phyloP scores from a whole-genome alignment of 331 rosid genomes.

The Cydonia oblonga region DNA sequence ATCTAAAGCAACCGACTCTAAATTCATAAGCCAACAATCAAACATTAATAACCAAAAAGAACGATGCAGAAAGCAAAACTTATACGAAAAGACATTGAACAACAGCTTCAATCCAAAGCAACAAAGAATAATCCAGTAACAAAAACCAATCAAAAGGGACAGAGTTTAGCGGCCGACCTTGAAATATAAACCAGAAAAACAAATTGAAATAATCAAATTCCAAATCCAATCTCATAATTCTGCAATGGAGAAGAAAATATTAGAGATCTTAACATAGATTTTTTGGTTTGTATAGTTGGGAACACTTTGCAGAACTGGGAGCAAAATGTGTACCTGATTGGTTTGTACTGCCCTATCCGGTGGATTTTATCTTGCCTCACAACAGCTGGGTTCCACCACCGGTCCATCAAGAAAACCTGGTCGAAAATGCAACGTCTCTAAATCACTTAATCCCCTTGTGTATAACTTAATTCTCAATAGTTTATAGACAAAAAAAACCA shows the following conservation, averaged over 20 bases:
- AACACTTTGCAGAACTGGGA: neutral
- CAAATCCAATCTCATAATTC: constrained; percentile 54
- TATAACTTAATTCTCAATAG: neutral
- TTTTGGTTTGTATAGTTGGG: too few species aligned
- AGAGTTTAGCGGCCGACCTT: too few species aligned
- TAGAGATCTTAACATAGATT: neutral
- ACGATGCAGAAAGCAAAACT: too few species aligned
- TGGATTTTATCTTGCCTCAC: constrained; percentile 96
- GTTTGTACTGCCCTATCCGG: constrained; percentile 41
- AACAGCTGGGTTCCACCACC: constrained; percentile 99
- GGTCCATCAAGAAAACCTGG: constrained; percentile 94
- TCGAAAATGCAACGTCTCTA: neutral
- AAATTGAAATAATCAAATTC: too few species aligned
- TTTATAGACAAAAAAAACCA: neutral
- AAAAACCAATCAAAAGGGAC: too few species aligned
- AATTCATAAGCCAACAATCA: too few species aligned
- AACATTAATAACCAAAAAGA: too few species aligned
- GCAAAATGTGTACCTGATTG: constrained; percentile 24
- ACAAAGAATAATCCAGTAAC: too few species aligned
- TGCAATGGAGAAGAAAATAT: constrained; percentile 14
- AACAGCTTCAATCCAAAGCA: too few species aligned
- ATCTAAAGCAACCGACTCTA: too few species aligned
- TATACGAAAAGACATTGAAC: too few species aligned
- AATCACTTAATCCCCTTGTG: neutral
- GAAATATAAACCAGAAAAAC: too few species aligned